Conservation (phyloP, 371 early-diverging fungal genomes). For the Syncephalis fuscata region DNA sequence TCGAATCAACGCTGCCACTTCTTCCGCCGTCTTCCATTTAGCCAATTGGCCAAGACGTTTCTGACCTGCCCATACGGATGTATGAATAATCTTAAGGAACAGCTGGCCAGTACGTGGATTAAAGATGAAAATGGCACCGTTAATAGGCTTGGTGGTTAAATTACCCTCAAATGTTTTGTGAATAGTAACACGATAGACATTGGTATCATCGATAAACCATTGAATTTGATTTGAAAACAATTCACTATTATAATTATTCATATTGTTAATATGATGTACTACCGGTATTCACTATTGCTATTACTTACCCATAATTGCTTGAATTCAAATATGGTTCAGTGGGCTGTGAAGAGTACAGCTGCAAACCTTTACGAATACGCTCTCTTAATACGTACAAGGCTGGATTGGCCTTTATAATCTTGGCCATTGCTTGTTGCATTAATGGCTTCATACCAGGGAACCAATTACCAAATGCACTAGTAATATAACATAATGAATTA, state of each 20-base stretch:
- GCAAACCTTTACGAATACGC: constrained; percentile 96
- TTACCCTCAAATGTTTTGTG: constrained; percentile 99
- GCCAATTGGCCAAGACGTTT: constrained; percentile 96
- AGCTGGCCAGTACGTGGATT: constrained; percentile 97
- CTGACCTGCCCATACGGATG: constrained; percentile 98
- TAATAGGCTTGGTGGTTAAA: constrained; percentile 95
- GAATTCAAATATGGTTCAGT: constrained; percentile 96
- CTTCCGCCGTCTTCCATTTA: constrained; percentile 99
- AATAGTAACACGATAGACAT: constrained; percentile 97
- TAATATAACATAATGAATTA: not conserved
- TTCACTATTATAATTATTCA: constrained; percentile 21
- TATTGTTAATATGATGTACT: too few relatives aligned
- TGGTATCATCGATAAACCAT: constrained; percentile 99
- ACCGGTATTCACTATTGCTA: too few relatives aligned
- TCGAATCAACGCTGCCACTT: constrained; percentile 96
- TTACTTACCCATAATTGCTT: constrained; percentile 63
- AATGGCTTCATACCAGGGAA: constrained; percentile 97
- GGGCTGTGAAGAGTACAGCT: constrained; percentile 95
- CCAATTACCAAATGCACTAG: constrained; percentile 78
- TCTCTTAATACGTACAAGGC: constrained; percentile 95
- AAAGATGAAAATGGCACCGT: constrained; percentile 97
- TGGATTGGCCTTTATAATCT: constrained; percentile 97
- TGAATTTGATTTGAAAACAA: constrained; percentile 95
- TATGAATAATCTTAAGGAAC: constrained; percentile 98
- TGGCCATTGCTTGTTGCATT: constrained; percentile 91